These are phyloP conservation scores for Cenchrus fungigraminus DNA, from an alignment of 176 grass and related monocot species.

Conservation along the genomic window DNA sequence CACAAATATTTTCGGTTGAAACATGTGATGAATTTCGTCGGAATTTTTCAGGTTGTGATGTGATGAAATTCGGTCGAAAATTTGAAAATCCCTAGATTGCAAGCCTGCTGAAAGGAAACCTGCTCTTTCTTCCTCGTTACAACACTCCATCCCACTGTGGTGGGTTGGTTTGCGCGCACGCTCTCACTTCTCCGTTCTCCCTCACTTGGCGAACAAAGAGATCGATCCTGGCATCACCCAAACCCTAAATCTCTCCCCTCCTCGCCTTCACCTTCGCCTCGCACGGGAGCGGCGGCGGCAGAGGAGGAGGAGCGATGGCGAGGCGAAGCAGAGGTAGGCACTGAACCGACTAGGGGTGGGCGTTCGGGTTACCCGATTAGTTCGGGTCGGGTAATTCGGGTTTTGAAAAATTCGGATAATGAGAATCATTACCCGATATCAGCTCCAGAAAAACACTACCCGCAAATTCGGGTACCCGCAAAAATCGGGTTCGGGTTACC, in stretches of 20 bases:
- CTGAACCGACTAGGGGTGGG: neutral
- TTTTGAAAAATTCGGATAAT: no score
- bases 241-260: conserved; percentile 16
- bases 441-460: no score
- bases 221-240: neutral
- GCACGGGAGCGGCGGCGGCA: neutral
- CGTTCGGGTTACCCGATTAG: no score
- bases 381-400: no score
- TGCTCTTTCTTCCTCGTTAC: neutral
- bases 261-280: neutral
- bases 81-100: neutral
- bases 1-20: neutral
- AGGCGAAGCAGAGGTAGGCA: conserved; percentile 60
- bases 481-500: no score
- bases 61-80: neutral
- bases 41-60: neutral
- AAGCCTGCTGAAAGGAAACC: neutral
- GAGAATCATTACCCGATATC: no score
- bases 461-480: no score
- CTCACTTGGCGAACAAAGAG: neutral
- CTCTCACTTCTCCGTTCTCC: neutral
- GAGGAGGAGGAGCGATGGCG: conserved; percentile 24
- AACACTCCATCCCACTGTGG: neutral
- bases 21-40: neutral
- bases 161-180: neutral